Base-by-base conservation (phyloP, 2,329 filamentous ascomycete genomes). In the Botrytis medusae region DNA sequence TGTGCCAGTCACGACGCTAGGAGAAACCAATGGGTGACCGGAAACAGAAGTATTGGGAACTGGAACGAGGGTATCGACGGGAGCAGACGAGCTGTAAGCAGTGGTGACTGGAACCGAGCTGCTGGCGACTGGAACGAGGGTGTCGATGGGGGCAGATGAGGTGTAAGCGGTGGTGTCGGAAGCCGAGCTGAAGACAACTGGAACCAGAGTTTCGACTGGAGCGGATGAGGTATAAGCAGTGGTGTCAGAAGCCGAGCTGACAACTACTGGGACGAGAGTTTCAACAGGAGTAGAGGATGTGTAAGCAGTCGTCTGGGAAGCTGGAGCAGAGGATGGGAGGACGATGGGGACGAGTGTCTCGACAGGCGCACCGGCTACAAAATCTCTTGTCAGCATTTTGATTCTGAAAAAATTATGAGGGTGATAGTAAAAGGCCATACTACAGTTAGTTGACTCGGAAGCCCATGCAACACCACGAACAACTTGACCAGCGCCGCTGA, bases 381-480 rank as follows among this genome's bases (percentile, higher is more conserved):
- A 42, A 16, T n/a, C 2, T 16, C 4, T 42, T 68, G n/a, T 68
- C 29, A 68, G 65, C 22, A 57, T 12, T 25, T 25, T 3, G 25
- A 57, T 57, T 20, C 6, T 57, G 12, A 2, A 10, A 2, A 10
- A 57, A 1, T 22, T 7, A 10, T 37, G 6, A 29, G 14, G 16
- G 1, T 5, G 12, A 29, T 54, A 7, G 0, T 22, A 18, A 54
- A 20, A 9, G 16, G 9, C 46, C 51, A 57, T 54, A 68, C 64
- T 54, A 40, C 46, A 68, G 9, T 34, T 22, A 22, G 46, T 29
- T 37, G 48, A 57, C 34, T 68, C 65, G 1, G 25, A 42, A n/a
- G 65, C 18, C 48, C 48, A 57, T 68, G 9, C 48, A 42, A 68
- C 10, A 42, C 37, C 64, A 57, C 64, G 64, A 68, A 42, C 22